A percentile compares a stretch with the other conserved stretches of the same genome.
phyloP scores from a whole-genome alignment of 306 rosid genomes.

The Acmispon strigosus region DNA sequence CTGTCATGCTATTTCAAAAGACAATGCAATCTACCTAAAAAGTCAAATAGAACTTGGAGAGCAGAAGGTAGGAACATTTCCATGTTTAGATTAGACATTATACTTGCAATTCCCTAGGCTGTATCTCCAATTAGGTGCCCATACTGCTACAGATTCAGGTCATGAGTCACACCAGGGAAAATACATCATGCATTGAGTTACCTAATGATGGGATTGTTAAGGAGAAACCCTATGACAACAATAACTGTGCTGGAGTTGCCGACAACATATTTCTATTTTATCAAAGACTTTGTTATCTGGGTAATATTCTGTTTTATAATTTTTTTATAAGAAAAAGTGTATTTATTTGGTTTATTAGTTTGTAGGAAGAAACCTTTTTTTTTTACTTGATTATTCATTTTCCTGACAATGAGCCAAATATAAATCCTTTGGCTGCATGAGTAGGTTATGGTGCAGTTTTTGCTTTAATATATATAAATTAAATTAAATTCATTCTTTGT shows the following conservation, averaged over 20 bases:
- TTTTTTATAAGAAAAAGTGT: not conserved
- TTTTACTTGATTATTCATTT: too few relatives aligned
- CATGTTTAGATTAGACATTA: not conserved
- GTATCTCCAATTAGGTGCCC: not conserved
- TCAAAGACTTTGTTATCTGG: not conserved
- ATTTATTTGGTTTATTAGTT: not conserved
- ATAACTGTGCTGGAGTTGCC: not conserved
- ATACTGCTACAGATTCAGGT: conserved; percentile 25
- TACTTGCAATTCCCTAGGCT: not conserved
- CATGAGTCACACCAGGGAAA: not conserved
- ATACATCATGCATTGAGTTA: conserved; percentile 16
- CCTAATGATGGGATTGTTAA: conserved; percentile 37
- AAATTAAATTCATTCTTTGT: not conserved
- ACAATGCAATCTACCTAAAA: not conserved
- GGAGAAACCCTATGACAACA: conserved; percentile 20
- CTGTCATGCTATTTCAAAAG: not conserved
- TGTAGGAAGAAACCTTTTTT: not conserved
- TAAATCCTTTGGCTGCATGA: not conserved
- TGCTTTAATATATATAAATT: not conserved
- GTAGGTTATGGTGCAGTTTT: not conserved
- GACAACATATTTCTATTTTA: conserved; percentile 31
- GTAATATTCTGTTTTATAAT: not conserved
- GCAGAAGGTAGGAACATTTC: too few relatives aligned
- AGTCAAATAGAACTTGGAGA: too few relatives aligned
- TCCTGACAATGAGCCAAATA: not conserved